A percentile compares a stretch with the other conserved stretches of the same genome.
Evolutionary conservation across 495 filamentous ascomycete species (phyloP).

Genomic region (Lophiostoma macrostomum): DNA sequence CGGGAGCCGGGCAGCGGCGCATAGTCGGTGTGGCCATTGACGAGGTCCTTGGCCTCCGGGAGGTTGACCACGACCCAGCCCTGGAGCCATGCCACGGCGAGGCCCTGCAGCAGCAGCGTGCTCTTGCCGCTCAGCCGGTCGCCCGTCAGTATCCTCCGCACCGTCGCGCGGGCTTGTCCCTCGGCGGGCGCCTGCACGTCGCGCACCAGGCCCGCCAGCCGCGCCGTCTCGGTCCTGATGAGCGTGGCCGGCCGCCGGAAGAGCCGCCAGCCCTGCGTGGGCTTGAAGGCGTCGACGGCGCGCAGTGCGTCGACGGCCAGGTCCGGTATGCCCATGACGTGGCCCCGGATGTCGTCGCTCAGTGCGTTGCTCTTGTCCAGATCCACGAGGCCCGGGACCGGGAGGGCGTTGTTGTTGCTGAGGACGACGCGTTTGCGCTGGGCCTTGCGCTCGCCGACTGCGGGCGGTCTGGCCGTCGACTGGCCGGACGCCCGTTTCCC

Average conservation of each 20-base stretch:
- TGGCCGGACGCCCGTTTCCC: slow-evolving; percentile 7
- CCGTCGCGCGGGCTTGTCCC: slow-evolving; percentile 54
- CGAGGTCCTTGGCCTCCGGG: slow-evolving; percentile 86
- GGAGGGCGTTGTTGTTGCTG: slow-evolving; percentile 88
- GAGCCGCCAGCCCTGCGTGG: slow-evolving; percentile 81
- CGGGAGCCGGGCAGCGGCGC: slow-evolving; percentile 58
- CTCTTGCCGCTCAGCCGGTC: slow-evolving; percentile 77
- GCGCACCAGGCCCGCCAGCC: slow-evolving; percentile 62
- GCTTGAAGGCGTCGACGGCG: slow-evolving; percentile 82
- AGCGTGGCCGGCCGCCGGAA: slow-evolving; percentile 77
- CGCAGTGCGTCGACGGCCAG: slow-evolving; percentile 72
- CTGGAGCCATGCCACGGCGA: slow-evolving; percentile 76
- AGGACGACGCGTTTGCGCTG: slow-evolving; percentile 83
- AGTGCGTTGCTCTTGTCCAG: slow-evolving; percentile 45
- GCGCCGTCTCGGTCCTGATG: slow-evolving; percentile 69
- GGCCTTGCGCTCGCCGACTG: slow-evolving; percentile 77
- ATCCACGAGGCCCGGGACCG: slow-evolving; percentile 62
- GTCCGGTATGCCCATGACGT: slow-evolving; percentile 67
- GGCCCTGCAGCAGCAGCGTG: slow-evolving; percentile 77
- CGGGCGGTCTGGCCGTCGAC: slow-evolving; percentile 48
- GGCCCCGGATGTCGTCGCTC: slow-evolving; percentile 54
- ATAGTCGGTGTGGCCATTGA: slow-evolving; percentile 75
- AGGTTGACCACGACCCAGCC: slow-evolving; percentile 86
- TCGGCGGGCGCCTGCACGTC: slow-evolving; percentile 45
- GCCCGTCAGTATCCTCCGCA: slow-evolving; percentile 70